These are phyloP conservation scores for Choanephora cucurbitarum DNA, from an alignment of 371 early-diverging fungal genomes.

Conservation along the genomic window DNA sequence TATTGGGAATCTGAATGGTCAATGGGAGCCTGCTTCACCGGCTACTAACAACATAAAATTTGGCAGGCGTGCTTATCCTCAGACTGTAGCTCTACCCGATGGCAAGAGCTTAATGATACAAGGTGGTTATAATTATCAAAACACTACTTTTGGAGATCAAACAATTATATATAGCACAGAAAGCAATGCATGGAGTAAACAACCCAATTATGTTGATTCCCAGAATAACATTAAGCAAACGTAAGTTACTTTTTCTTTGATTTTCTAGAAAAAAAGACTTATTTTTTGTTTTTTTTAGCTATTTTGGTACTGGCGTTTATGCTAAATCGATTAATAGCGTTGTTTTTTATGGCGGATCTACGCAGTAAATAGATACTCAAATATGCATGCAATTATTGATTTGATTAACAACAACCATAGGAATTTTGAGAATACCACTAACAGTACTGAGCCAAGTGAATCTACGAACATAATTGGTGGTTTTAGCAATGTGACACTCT, in stretches of 20 bases:
- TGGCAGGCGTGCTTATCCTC: not conserved
- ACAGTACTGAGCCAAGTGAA: not conserved
- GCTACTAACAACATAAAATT: not conserved
- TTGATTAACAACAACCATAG: not conserved
- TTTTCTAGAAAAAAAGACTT: not conserved
- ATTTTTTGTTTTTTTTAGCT: not conserved
- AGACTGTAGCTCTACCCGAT: slow-evolving; percentile 6
- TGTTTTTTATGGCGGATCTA: slow-evolving; percentile 7
- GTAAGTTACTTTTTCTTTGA: not conserved
- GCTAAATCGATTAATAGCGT: not conserved
- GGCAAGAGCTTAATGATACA: slow-evolving; percentile 4
- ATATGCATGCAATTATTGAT: too few species aligned
- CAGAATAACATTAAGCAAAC: slow-evolving; percentile 6
- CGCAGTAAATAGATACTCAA: slow-evolving; percentile 7
- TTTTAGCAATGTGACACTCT: slow-evolving; percentile 1
- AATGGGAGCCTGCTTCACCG: not conserved
- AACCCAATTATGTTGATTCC: slow-evolving; percentile 1
- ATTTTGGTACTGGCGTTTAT: slow-evolving; percentile 3
- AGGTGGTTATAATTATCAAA: slow-evolving; percentile 8
- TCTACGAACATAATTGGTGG: not conserved
- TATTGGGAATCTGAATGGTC: not conserved
- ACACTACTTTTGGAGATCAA: not conserved
- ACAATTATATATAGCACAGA: slow-evolving; percentile 8
- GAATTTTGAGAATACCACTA: not conserved
- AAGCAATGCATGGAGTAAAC: not conserved